Conservation (phyloP, 2,329 filamentous ascomycete species). For the Zymoseptoria ardabiliae region DNA sequence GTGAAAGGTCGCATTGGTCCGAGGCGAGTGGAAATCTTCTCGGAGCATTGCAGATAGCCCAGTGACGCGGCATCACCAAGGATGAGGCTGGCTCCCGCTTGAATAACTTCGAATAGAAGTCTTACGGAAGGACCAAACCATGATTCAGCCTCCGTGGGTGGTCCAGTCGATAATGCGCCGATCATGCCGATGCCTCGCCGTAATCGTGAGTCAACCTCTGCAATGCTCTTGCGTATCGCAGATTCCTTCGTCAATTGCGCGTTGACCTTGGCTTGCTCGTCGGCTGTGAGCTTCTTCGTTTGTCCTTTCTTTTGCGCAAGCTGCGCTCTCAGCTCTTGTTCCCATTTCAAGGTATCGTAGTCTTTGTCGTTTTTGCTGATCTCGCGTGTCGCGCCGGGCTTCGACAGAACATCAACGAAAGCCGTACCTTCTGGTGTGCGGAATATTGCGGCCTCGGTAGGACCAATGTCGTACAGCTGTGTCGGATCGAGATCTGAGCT, state of each 20-base stretch:
- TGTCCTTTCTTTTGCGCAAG: slow-evolving; percentile 89
- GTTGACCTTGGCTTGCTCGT: slow-evolving; percentile 85
- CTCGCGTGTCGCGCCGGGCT: slow-evolving; percentile 61
- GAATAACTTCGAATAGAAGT: slow-evolving; percentile 64
- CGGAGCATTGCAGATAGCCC: slow-evolving; percentile 72
- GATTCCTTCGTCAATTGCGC: slow-evolving; percentile 84
- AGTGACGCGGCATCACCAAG: slow-evolving; percentile 71
- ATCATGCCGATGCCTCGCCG: slow-evolving; percentile 82
- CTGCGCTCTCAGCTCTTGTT: slow-evolving; percentile 80
- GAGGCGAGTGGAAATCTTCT: slow-evolving; percentile 65
- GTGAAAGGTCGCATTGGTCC: slow-evolving; percentile 74
- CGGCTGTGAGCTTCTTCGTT: slow-evolving; percentile 80
- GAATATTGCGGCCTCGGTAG: slow-evolving; percentile 87
- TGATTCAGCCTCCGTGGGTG: slow-evolving; percentile 76
- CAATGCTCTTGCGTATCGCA: slow-evolving; percentile 66
- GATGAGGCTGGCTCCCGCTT: slow-evolving; percentile 72
- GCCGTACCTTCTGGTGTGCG: slow-evolving; percentile 80
- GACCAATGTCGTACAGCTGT: slow-evolving; percentile 66
- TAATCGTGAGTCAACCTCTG: slow-evolving; percentile 61
- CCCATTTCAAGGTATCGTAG: slow-evolving; percentile 95
- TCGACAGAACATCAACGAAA: slow-evolving; percentile 85
- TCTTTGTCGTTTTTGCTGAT: slow-evolving; percentile 89
- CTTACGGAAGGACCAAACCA: slow-evolving; percentile 83
- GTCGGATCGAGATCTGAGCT: slow-evolving; percentile 62
- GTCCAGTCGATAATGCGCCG: slow-evolving; percentile 70